Evolutionary conservation across 768 basidiomycete species (phyloP), one percentile per base, ranked within the genome.

Genomic region (Panaeolus cyanescens): DNA sequence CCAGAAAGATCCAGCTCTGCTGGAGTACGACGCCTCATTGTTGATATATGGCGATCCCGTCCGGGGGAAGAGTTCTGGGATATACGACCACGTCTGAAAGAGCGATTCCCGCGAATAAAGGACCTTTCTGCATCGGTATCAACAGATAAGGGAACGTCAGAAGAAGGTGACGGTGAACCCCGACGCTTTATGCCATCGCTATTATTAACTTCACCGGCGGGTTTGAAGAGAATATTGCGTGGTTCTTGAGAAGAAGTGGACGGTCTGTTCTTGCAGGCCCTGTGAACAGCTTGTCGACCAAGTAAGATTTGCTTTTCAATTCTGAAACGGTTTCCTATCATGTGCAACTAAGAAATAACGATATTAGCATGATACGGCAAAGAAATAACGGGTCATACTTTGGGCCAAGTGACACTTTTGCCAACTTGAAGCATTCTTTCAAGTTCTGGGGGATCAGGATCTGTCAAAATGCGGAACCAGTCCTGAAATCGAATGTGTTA

Each of bases 401-500:
- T 98, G 0, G 97, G 96, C 95, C 95, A 99, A n/a, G 97, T 92
- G 30, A 95, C 96, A 9, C 85, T 71, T 75, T 97, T 83, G 10
- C 97, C 97, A 0, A 94, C 91, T 58, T 79, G 79, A 62, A 97
- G 85, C 93, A 98, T 95, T 62, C 94, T 80, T 62, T 85, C 87
- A 58, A 99, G 79, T 72, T 98, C 93, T 7, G 76, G 69, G 6
- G 84, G 84, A 72, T 92, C 86, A 0, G 95, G 95, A 72, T 97
- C 95, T 30, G 87, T 92, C 42, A 98, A 75, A 50, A 98, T 83
- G 37, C 80, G 85, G 61, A 92, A 75, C 92, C 92, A 96, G 68
- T 96, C 92, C 90, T 93, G 55, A 28, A 62, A 15, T 25, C 19
- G 56, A 32, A 50, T n/a, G 59, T 54, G 33, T 56, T 59, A 53